Percentiles rank a stretch among this genome's conserved stretches.
These are phyloP conservation scores for Onygenales sp. DNA, from an alignment of 2,329 filamentous ascomycete genomes.

Conservation along the genomic window DNA sequence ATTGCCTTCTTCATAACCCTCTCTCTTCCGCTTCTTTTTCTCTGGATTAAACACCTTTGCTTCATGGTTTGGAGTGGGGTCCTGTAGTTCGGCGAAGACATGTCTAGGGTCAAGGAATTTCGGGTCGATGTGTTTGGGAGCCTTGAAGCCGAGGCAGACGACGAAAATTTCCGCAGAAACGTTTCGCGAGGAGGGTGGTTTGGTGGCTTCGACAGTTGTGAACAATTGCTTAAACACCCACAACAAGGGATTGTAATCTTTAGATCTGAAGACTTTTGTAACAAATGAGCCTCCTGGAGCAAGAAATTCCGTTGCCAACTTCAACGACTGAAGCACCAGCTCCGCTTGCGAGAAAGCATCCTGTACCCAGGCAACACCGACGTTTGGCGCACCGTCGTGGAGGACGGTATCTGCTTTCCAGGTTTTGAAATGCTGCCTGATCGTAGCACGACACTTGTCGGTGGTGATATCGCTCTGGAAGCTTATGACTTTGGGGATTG, in stretches of 20 bases:
- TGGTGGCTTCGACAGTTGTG: constrained; percentile 89
- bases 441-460: constrained; percentile 85
- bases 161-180: constrained; percentile 98
- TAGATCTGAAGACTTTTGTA: constrained; percentile 94
- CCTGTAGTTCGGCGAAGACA: constrained; percentile 87
- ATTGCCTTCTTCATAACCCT: constrained; percentile 95
- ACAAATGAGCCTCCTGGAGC: constrained; percentile 85
- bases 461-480: constrained; percentile 98
- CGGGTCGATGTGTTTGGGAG: constrained; percentile 85
- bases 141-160: constrained; percentile 90
- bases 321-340: constrained; percentile 79
- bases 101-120: constrained; percentile 81
- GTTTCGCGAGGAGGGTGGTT: constrained; percentile 89
- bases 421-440: constrained; percentile 81
- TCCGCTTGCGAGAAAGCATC: constrained; percentile 98
- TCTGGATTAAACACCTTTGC: constrained; percentile 98
- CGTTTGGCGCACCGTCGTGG: constrained; percentile 95
- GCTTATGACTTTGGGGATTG: constrained; percentile 85
- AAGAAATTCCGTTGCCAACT: constrained; percentile 88
- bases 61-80: constrained; percentile 84
- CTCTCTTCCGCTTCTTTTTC: constrained; percentile 92
- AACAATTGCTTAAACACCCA: constrained; percentile 99
- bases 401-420: constrained; percentile 94
- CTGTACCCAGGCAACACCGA: constrained; percentile 95
- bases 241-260: constrained; percentile 89